Percentiles rank a stretch among this genome's conserved stretches.
phyloP scores from a whole-genome alignment of 2,329 filamentous ascomycete genomes.

The Lojkania enalia region DNA sequence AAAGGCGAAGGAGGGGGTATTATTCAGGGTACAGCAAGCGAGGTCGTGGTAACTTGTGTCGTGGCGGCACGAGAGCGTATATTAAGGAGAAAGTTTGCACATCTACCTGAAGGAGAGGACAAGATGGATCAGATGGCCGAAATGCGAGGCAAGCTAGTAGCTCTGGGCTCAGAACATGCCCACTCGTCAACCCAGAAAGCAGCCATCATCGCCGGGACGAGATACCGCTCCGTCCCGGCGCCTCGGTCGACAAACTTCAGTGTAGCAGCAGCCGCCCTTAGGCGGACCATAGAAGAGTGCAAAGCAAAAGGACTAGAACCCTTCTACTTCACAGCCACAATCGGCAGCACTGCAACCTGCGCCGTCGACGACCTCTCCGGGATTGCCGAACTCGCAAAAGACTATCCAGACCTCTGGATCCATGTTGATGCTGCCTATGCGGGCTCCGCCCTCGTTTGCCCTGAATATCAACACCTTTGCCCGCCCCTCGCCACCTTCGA shows the following conservation, averaged over 20 bases:
- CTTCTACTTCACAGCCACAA: slow-evolving; percentile 81
- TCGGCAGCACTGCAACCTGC: slow-evolving; percentile 88
- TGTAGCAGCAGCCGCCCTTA: slow-evolving; percentile 68
- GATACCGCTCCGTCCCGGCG: slow-evolving; percentile 71
- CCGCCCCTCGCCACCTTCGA: slow-evolving; percentile 69
- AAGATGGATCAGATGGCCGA: slow-evolving; percentile 64
- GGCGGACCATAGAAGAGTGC: slow-evolving; percentile 65
- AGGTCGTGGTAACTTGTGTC: slow-evolving; percentile 84
- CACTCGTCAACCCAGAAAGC: slow-evolving; percentile 89
- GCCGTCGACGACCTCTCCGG: slow-evolving; percentile 79
- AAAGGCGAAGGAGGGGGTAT: slow-evolving; percentile 81
- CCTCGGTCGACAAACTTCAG: slow-evolving; percentile 66
- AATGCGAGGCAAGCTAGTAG: slow-evolving; percentile 73
- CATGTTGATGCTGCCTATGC: slow-evolving; percentile 95
- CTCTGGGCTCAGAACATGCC: slow-evolving; percentile 75
- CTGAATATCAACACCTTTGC: slow-evolving; percentile 75
- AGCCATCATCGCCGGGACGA: slow-evolving; percentile 81
- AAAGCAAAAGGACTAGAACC: slow-evolving; percentile 73
- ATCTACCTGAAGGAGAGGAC: slow-evolving; percentile 40
- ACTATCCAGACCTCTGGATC: slow-evolving; percentile 74
- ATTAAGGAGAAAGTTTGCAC: slow-evolving; percentile 53
- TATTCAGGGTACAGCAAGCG: slow-evolving; percentile 89
- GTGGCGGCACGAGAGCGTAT: slow-evolving; percentile 75
- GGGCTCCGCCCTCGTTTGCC: slow-evolving; percentile 78
- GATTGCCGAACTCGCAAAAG: slow-evolving; percentile 61